These are phyloP conservation scores for Candida orba DNA, from an alignment of 805 yeast genomes.

Conservation along the genomic window DNA sequence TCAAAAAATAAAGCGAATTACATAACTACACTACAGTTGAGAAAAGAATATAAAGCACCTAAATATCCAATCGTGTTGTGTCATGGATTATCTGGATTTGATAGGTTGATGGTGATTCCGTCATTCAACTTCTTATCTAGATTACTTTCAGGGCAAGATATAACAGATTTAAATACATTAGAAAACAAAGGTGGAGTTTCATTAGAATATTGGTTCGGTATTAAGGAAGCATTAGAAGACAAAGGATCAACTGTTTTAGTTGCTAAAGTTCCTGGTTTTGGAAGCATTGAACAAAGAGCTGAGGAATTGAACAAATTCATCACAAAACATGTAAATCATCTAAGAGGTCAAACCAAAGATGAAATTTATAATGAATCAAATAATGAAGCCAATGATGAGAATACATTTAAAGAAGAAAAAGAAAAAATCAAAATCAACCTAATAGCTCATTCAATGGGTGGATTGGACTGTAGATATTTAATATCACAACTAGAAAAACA, in stretches of 20 bases:
- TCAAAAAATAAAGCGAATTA: slow-evolving; percentile 4
- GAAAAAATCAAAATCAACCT: slow-evolving; percentile 53
- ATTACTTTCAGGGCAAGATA: slow-evolving; percentile 10
- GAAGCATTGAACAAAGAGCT: slow-evolving; percentile 67
- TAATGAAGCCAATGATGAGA: neutral
- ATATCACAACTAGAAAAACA: slow-evolving; percentile 44
- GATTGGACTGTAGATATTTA: slow-evolving; percentile 74
- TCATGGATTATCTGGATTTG: slow-evolving; percentile 86
- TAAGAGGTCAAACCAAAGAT: slow-evolving; percentile 16
- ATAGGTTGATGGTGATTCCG: slow-evolving; percentile 41
- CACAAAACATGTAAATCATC: slow-evolving; percentile 16
- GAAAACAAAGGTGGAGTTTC: slow-evolving; percentile 30
- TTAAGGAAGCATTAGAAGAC: slow-evolving; percentile 48
- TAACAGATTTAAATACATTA: slow-evolving; percentile 11
- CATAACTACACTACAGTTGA: slow-evolving; percentile 14
- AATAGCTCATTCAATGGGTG: slow-evolving; percentile 93
- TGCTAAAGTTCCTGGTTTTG: slow-evolving; percentile 80
- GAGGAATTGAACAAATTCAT: slow-evolving; percentile 45
- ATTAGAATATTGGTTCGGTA: slow-evolving; percentile 79
- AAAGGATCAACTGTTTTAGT: slow-evolving; percentile 65
- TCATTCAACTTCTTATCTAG: slow-evolving; percentile 27
- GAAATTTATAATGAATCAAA: slow-evolving; percentile 21
- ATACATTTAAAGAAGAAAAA: slow-evolving; percentile 9
- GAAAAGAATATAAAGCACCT: slow-evolving; percentile 47
- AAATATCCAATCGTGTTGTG: slow-evolving; percentile 72